phyloP scores from a whole-genome alignment of 192 early-diverging fungal species.

The Backusella luteola region DNA sequence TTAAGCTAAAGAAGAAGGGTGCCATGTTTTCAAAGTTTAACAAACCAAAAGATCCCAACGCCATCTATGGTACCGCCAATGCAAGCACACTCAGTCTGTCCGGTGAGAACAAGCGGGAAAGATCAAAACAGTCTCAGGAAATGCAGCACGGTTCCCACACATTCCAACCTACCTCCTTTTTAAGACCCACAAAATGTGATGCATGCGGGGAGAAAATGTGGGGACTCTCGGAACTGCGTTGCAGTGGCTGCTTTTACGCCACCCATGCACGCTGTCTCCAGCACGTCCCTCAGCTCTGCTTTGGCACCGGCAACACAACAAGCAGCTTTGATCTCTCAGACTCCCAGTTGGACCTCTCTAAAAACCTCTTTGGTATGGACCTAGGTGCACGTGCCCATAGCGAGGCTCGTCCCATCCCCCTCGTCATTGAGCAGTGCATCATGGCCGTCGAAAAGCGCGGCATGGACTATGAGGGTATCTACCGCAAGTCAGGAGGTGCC shows the following conservation, averaged over 20 bases:
- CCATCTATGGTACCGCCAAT: background rate
- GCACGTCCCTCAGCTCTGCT: conserved; percentile 36
- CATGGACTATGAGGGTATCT: conserved; percentile 78
- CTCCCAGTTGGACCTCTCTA: background rate
- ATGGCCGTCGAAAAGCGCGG: conserved; percentile 60
- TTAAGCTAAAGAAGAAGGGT: conserved; percentile 54
- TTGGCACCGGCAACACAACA: conserved; percentile 1
- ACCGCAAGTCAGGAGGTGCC: conserved; percentile 76
- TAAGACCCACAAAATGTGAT: conserved; percentile 48
- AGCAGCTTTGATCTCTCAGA: conserved; percentile 13
- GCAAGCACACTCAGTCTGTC: background rate
- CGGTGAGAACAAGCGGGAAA: background rate
- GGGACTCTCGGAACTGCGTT: conserved; percentile 47
- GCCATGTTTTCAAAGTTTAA: conserved; percentile 37
- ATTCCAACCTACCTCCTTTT: conserved; percentile 41
- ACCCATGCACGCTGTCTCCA: conserved; percentile 45
- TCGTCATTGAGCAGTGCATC: conserved; percentile 67
- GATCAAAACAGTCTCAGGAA: conserved; percentile 8
- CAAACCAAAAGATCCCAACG: background rate
- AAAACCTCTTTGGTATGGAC: conserved; percentile 64
- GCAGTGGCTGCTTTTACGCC: conserved; percentile 48
- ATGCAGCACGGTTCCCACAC: conserved; percentile 34
- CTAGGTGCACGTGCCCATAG: conserved; percentile 52
- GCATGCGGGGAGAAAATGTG: conserved; percentile 59
- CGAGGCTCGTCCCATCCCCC: conserved; percentile 62